Percentiles rank a stretch among this genome's conserved stretches.
Evolutionary conservation across 163 green algal genomes (phyloP).

Genomic region (Chlorella variabilis): DNA sequence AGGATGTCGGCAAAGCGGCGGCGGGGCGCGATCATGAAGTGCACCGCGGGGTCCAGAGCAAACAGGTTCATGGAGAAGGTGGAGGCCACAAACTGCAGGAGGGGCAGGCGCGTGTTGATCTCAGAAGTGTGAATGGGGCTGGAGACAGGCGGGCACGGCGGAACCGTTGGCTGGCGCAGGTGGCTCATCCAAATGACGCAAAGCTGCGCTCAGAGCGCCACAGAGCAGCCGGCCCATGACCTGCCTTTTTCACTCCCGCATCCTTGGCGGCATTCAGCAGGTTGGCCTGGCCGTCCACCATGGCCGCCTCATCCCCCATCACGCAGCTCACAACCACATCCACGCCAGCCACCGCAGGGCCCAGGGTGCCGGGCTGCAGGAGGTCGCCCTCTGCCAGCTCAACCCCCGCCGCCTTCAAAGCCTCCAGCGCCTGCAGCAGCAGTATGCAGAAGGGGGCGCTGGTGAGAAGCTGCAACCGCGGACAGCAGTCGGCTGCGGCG

Average conservation of each 20-base stretch:
- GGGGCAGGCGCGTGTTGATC: background rate
- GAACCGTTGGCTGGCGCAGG: too few relatives aligned
- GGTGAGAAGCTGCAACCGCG: too few relatives aligned
- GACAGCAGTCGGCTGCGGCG: too few relatives aligned
- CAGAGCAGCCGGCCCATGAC: background rate
- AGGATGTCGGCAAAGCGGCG: slow-evolving; percentile 1
- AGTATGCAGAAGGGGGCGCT: too few relatives aligned
- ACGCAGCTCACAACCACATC: background rate
- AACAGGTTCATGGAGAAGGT: slow-evolving; percentile 6
- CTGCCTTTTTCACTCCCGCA: background rate
- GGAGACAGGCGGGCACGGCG: too few relatives aligned
- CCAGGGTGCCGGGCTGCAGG: background rate
- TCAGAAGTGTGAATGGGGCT: too few relatives aligned
- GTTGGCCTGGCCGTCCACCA: background rate
- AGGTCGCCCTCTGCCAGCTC: background rate
- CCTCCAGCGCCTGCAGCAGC: background rate
- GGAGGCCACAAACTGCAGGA: slow-evolving; percentile 13
- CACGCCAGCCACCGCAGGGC: background rate
- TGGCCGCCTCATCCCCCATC: background rate
- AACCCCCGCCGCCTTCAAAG: background rate
- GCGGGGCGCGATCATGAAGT: background rate
- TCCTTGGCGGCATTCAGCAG: slow-evolving; percentile 1
- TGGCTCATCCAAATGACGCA: too few relatives aligned
- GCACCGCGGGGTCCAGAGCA: background rate
- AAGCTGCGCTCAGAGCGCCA: too few relatives aligned